Evolutionary conservation across 2,329 filamentous ascomycete genomes (phyloP), one percentile per base, ranked within the genome.

Genomic region (Talaromyces funiculosus): DNA sequence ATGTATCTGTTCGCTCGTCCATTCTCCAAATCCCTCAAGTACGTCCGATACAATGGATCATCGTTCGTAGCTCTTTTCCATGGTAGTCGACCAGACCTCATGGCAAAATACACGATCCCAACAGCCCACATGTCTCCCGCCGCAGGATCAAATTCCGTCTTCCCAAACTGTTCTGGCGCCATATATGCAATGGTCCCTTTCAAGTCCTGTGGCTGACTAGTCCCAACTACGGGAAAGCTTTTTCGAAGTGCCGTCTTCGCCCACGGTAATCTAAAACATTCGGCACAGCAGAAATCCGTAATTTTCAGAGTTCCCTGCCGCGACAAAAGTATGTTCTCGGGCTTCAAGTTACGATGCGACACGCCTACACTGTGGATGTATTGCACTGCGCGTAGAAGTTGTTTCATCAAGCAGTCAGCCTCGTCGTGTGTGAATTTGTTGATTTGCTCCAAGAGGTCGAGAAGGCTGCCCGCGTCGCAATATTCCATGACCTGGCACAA

Each of bases 331-430:
- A 97, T 94, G 65, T 97, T 97, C 68, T 97, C 92, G 0, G 93
- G 92, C 71, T 96, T 97, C 67, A 97, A 84, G 69, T 97, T 92
- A 53, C 93, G 89, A 73, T 97, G 93, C 0, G 97, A 92, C 68
- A 96, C 92, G 47, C 88, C 89, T 29, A 90, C 81, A 2, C 86
- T 83, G 71, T 97, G 93, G 33, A 97, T 90, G 70, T 96, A 73
- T 1, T 62, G 55, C 4, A 73, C 53, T 0, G 67, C 72, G 2
- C 68, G 65, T 24, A 73, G 60, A 24, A 73, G 64, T 57, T 73
- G 92, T 76, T 94, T 92, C 79, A 96, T 92, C 73, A 92, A 91
- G 75, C 90, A 96, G 72, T 96, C 90, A 62, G 90, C 90, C 73
- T 96, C 91, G 16, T 18, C 29, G 61, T 83, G 78, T 71, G 94